Conservation (phyloP, 257 asterid genomes). For the Datura wrightii region DNA sequence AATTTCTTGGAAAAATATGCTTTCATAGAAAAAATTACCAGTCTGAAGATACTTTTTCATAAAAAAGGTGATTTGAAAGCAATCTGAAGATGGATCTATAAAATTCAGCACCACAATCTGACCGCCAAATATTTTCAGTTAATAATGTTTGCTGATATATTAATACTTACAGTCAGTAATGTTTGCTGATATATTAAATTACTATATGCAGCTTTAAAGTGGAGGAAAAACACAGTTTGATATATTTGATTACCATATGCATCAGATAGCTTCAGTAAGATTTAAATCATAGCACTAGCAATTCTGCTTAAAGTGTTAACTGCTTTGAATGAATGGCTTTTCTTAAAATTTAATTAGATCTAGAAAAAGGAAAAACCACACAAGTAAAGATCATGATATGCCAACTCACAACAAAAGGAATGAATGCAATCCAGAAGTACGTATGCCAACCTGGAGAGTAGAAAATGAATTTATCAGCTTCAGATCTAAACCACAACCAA, state of each 20-base stretch:
- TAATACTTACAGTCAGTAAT: neutral
- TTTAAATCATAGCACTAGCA: neutral
- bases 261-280: neutral
- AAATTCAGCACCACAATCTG: neutral
- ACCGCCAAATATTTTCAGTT: neutral
- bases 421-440: slow-evolving; percentile 91
- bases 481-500: neutral
- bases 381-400: neutral
- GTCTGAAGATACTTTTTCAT: neutral
- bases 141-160: neutral
- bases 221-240: neutral
- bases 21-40: neutral
- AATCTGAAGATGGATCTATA: neutral
- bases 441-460: slow-evolving; percentile 91
- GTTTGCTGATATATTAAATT: neutral
- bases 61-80: too few species aligned
- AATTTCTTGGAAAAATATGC: neutral
- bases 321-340: neutral
- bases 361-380: neutral
- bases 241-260: neutral
- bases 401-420: slow-evolving; percentile 80
- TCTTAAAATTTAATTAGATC: neutral
- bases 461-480: slow-evolving; percentile 6
- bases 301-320: neutral
- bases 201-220: neutral